Evolutionary conservation across 2,329 filamentous ascomycete species (phyloP).

Genomic region (Ophiostoma sp.): DNA sequence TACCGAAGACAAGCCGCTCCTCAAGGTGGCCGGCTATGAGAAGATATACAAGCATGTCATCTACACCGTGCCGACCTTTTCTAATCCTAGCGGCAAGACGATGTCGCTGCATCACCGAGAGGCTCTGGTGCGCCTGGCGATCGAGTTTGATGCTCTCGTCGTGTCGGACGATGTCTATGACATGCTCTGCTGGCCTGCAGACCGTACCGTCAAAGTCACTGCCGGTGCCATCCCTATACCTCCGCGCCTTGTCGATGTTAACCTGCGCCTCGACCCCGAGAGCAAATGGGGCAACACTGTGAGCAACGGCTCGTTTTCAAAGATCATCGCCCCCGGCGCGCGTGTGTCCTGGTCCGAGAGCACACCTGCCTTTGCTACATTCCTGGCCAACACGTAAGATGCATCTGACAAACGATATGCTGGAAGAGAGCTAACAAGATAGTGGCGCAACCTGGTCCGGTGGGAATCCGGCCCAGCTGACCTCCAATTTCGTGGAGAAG

Average conservation of each 20-base stretch:
- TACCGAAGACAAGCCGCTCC: slow-evolving; percentile 17
- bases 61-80: slow-evolving; percentile 64
- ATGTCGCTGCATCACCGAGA: slow-evolving; percentile 55
- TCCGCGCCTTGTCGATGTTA: slow-evolving; percentile 53
- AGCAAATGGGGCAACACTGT: slow-evolving; percentile 59
- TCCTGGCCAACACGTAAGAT: slow-evolving; percentile 39
- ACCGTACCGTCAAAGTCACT: slow-evolving; percentile 33
- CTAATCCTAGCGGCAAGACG: slow-evolving; percentile 61
- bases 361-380: slow-evolving; percentile 51
- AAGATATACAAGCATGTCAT: slow-evolving; percentile 64
- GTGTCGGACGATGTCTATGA: slow-evolving; percentile 70
- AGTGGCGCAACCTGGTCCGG: slow-evolving; percentile 31
- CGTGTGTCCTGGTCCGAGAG: slow-evolving; percentile 33
- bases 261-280: slow-evolving; percentile 49
- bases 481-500: slow-evolving; percentile 37
- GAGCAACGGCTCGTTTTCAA: slow-evolving; percentile 64
- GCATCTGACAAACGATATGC: no score
- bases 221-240: slow-evolving; percentile 24
- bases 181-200: slow-evolving; percentile 53
- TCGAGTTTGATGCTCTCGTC: slow-evolving; percentile 59
- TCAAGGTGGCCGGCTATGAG: slow-evolving; percentile 31
- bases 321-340: slow-evolving; percentile 57
- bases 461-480: slow-evolving; percentile 31
- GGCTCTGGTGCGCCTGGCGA: slow-evolving; percentile 53
- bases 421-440: background rate